Base-by-base conservation (phyloP, 2,329 filamentous ascomycete genomes). In the Alternaria alternata region DNA sequence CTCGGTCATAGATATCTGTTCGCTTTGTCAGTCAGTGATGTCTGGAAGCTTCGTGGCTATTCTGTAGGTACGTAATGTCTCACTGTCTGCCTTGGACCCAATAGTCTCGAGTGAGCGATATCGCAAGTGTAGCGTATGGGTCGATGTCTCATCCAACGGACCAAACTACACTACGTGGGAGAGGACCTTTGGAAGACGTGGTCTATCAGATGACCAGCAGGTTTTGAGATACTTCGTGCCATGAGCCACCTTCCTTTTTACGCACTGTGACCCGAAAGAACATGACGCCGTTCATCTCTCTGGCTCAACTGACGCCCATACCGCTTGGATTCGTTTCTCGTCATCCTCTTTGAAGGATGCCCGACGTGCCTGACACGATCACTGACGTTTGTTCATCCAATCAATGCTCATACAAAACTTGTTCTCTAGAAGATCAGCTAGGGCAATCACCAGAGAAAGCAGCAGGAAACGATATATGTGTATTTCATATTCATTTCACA, bases 401-500 rank as follows among this genome's bases (percentile, higher is more conserved):
- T n/a, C 7, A 38, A 38, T 18, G 6, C 3, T 38, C 16, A n/a
- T n/a, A 38, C n/a, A 8, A n/a, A n/a, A 38, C 8, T 3, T 38
- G 14, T 38, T n/a, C 16, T 16, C 36, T 38, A 9, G 7, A 38
- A n/a, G 36, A 39, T 5, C 2, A 20, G 38, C 38, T 18, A 18
- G n/a, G 5, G 1, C n/a, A n/a, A 39, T 20, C 38, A 39, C 8
- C n/a, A n/a, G 5, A 20, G 3, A n/a, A 8, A 32, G 8, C 30
- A n/a, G 18, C 7, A 9, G 20, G 0, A 22, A 24, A 34, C 8
- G 3, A 12, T 48, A 8, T 48, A 22, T 22, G 38, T 6, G 28
- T 26, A 26, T 39, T 9, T 39, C 36, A 51, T 51, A n/a, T 51
- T 16, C 38, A 53, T 49, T 49, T 26, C n/a, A 41, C 43, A 59